Evolutionary conservation across 495 filamentous ascomycete genomes (phyloP), one percentile per base, ranked within the genome.

Genomic region (Tricharina praecox): DNA sequence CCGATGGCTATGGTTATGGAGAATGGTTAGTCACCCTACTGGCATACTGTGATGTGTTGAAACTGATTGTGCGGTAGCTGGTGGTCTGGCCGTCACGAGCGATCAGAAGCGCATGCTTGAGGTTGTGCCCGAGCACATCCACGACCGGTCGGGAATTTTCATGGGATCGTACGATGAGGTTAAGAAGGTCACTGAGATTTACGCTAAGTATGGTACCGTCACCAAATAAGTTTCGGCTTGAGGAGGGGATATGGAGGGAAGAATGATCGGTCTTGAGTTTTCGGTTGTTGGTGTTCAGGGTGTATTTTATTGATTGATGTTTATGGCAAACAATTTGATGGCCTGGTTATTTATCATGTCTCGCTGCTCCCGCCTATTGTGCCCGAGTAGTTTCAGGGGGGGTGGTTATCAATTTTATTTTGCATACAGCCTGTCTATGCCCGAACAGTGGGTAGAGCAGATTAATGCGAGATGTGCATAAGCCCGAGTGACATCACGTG

Each of bases 1-100:
- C 90, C 90, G 15, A 97, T 97, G 90, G 92, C 92, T 4, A 85
- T 96, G 86, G 72, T 97, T 18, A 94, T 97, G 67, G 90, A 97
- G 70, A 94, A 97, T 66, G 82, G 82, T 88, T 60, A 68, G 76
- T 71, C 34, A 9, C 5, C n/a, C n/a, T n/a, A n/a, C n/a, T n/a
- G n/a, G n/a, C n/a, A n/a, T n/a, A n/a, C n/a, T n/a, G n/a, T n/a
- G n/a, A n/a, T n/a, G n/a, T n/a, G n/a, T 8, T 23, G 20, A 45
- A 57, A 49, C 44, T 16, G 4, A 44, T 37, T 43, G 40, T 11
- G 20, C 11, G 23, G 15, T 57, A 77, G 90, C 90, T 53, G 90
- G 90, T 53, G 90, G 90, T 38, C 75, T 90, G 65, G 90, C 90
- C 2, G 70, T 97, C 16, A 80, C 94, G 65, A 82, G 81, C 65